Conservation (phyloP, 225 moss, liverwort and hornwort species). For the Antitrichia curtipendula region DNA sequence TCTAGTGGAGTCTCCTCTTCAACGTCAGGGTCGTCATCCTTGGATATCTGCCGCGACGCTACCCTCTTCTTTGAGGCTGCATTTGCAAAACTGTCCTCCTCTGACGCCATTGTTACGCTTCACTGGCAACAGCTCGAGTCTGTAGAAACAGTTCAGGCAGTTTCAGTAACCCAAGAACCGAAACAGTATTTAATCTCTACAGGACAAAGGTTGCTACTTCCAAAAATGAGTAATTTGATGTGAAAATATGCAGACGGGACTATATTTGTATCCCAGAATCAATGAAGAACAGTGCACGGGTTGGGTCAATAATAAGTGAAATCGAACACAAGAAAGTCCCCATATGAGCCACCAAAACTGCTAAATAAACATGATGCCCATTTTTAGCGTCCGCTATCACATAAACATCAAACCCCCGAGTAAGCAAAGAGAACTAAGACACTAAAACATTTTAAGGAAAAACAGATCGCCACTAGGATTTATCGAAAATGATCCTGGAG, state of each 20-base stretch:
- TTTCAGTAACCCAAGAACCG: neutral
- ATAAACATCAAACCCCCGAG: neutral
- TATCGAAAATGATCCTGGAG: neutral
- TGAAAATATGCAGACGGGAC: neutral
- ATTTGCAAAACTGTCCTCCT: conserved; percentile 25
- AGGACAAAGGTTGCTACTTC: neutral
- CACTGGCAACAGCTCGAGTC: neutral
- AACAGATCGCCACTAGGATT: neutral
- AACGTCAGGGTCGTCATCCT: conserved; percentile 47
- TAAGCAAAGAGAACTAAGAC: neutral
- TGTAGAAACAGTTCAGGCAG: neutral
- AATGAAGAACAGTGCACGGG: neutral
- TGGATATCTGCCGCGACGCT: conserved; percentile 69
- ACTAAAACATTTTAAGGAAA: neutral
- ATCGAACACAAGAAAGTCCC: neutral
- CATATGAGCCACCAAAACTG: neutral
- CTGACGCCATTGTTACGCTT: conserved; percentile 15
- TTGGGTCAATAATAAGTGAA: neutral
- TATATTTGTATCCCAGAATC: neutral
- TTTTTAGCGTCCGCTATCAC: neutral
- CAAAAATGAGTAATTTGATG: neutral
- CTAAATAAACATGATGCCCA: neutral
- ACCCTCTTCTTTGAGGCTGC: conserved; percentile 56
- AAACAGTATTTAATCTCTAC: neutral
- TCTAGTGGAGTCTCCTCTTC: conserved; percentile 25